Percentiles rank a stretch among this genome's conserved stretches.
Conservation (phyloP, 2,329 filamentous ascomycete genomes). For the Leptographium procerum region DNA sequence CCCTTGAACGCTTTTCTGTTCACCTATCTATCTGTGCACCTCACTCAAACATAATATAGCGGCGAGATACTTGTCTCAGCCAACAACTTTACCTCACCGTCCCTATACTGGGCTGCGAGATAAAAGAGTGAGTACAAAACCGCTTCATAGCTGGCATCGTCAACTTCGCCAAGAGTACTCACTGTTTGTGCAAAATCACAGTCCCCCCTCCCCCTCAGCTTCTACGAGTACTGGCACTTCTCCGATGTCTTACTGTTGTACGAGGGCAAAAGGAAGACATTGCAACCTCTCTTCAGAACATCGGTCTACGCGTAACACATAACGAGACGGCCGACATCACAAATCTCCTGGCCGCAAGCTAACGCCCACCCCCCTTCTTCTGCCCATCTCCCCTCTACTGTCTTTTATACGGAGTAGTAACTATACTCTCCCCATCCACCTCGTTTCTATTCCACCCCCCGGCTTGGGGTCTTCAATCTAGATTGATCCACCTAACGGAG, state of each 20-base stretch:
- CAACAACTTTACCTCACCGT: background rate
- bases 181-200: background rate
- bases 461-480: conserved; percentile 6
- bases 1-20: background rate
- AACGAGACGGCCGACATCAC: background rate
- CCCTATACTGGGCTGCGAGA: background rate
- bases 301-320: background rate
- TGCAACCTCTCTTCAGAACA: background rate
- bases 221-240: conserved; percentile 7
- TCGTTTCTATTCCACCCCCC: conserved; percentile 1
- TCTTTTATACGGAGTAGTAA: too few relatives aligned
- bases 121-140: background rate
- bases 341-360: background rate
- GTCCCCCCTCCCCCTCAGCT: background rate
- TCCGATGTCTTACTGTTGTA: conserved; percentile 22
- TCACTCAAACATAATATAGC: background rate
- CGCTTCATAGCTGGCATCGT: background rate
- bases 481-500: conserved; percentile 8
- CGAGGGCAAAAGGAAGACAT: conserved; percentile 20
- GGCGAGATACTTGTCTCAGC: background rate
- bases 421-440: background rate
- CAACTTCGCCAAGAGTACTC: background rate
- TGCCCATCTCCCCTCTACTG: background rate
- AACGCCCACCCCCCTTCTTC: background rate
- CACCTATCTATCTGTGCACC: background rate